phyloP scores from a whole-genome alignment of 2,329 filamentous ascomycete species.

The Aschersonia sp. region DNA sequence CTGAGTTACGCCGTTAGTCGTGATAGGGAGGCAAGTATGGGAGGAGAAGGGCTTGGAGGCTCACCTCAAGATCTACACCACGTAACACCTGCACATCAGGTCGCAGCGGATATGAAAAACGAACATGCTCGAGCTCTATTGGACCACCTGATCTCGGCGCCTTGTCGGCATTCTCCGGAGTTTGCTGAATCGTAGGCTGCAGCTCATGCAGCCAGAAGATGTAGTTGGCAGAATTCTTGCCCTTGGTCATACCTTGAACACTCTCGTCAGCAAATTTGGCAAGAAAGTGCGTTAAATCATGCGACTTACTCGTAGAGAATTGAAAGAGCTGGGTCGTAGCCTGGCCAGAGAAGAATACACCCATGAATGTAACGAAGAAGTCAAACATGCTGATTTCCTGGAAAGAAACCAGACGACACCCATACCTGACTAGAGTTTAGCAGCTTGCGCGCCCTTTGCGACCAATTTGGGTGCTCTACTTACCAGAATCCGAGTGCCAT shows the following conservation, averaged over 20 bases:
- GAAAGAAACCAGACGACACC: slow-evolving; percentile 4
- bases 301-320: slow-evolving; percentile 26
- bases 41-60: slow-evolving; percentile 4
- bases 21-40: not conserved
- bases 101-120: slow-evolving; percentile 46
- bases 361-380: slow-evolving; percentile 15
- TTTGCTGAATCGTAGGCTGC: slow-evolving; percentile 31
- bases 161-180: slow-evolving; percentile 36
- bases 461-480: not conserved
- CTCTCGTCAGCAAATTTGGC: not conserved
- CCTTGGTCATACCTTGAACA: slow-evolving; percentile 28
- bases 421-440: not conserved
- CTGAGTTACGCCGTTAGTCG: slow-evolving; percentile 3
- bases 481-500: slow-evolving; percentile 26
- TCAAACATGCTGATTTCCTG: slow-evolving; percentile 34
- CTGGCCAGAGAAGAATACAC: not conserved
- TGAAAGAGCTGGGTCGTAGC: slow-evolving; percentile 18
- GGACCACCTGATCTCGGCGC: slow-evolving; percentile 18
- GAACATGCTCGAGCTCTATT: slow-evolving; percentile 38
- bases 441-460: slow-evolving; percentile 2
- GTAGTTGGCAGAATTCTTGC: slow-evolving; percentile 32
- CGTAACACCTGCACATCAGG: slow-evolving; percentile 24
- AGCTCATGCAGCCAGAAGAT: slow-evolving; percentile 28
- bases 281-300: not conserved
- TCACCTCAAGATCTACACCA: slow-evolving; percentile 24